Conservation (phyloP, 495 filamentous ascomycete genomes). For the Daldinia childiae region DNA sequence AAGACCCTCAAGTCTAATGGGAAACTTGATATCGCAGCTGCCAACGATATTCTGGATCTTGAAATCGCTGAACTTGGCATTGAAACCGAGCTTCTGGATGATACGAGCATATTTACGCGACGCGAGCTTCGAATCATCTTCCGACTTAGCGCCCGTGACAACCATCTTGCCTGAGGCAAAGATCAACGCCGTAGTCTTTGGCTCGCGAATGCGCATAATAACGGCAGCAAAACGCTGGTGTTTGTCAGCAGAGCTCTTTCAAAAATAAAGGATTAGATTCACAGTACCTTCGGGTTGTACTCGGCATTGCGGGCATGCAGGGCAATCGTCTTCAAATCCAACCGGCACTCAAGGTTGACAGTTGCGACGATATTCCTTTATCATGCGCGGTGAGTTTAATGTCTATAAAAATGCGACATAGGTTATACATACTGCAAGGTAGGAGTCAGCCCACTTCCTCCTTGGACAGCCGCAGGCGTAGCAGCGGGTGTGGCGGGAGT, state of each 20-base stretch:
- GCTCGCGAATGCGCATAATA: constrained; percentile 99
- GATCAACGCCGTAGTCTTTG: constrained; percentile 97
- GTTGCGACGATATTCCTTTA: constrained; percentile 99
- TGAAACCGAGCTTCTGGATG: constrained; percentile 99
- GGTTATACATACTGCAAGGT: constrained; percentile 94
- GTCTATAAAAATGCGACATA: constrained; percentile 42
- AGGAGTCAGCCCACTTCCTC: constrained; percentile 91
- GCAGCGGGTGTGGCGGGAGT: constrained; percentile 95
- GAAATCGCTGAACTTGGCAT: constrained; percentile 99
- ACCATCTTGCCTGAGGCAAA: constrained; percentile 99
- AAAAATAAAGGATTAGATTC: constrained; percentile 41
- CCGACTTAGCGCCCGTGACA: constrained; percentile 97
- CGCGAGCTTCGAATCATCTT: constrained; percentile 96
- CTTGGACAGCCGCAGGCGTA: constrained; percentile 80
- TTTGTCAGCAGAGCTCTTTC: constrained; percentile 55
- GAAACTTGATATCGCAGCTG: constrained; percentile 99
- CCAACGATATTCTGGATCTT: constrained; percentile 99
- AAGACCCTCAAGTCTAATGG: constrained; percentile 94
- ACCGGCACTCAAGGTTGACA: constrained; percentile 96
- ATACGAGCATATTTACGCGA: constrained; percentile 98
- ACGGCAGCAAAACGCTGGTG: constrained; percentile 96
- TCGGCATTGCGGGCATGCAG: constrained; percentile 98
- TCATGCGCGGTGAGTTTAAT: constrained; percentile 67
- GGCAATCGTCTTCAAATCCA: constrained; percentile 99
- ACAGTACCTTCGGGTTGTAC: constrained; percentile 92